Base-by-base conservation (phyloP, 2,329 filamentous ascomycete genomes). In the Penicillium griseofulvum region DNA sequence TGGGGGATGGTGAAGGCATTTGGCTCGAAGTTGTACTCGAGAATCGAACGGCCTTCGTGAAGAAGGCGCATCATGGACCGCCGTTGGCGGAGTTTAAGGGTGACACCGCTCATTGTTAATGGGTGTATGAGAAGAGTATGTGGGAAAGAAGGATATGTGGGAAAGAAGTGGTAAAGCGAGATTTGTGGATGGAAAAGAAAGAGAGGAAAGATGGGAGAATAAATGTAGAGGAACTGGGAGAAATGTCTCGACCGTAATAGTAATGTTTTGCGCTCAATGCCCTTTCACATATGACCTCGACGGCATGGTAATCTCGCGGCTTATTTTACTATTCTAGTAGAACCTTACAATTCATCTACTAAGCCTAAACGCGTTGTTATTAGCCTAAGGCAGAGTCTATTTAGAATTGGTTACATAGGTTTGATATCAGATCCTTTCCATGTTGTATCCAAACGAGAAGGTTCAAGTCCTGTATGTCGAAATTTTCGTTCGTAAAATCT, bases 21-120 rank as follows among this genome's bases (percentile, higher is more conserved):
- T n/a, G 34, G 16, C 16, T 64, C 48, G 44, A 62, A 64, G 8
- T 38, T 36, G 50, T 65, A 66, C n/a, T 49, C 39, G 10, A 47
- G 28, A 9, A 61, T 61, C 19, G 56, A 54, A 16, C 37, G 37
- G 6, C 22, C 28, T 8, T 34, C 5, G 10, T 41, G 42, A 29
- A 42, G 26, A 34, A 42, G 26, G 12, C 36, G 48, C 17, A 16
- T 34, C 29, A 54, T 50, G 29, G 31, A 51, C 7, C 39, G 47
- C 19, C 31, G 46, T 16, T 34, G 44, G n/a, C 55, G 28, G n/a
- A 51, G 24, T 19, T 43, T 31, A 24, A 16, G 19, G 3, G 48
- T 34, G 28, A 12, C 9, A 5, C 3, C 26, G 29, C 11, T 43
- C 48, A 50, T 50, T 26, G 5, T 17, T 34, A 16, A 26, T 22